Evolutionary conservation across 1,284 basidiomycete species (phyloP).

Genomic region (Apiotrichum mycotoxinovorans): DNA sequence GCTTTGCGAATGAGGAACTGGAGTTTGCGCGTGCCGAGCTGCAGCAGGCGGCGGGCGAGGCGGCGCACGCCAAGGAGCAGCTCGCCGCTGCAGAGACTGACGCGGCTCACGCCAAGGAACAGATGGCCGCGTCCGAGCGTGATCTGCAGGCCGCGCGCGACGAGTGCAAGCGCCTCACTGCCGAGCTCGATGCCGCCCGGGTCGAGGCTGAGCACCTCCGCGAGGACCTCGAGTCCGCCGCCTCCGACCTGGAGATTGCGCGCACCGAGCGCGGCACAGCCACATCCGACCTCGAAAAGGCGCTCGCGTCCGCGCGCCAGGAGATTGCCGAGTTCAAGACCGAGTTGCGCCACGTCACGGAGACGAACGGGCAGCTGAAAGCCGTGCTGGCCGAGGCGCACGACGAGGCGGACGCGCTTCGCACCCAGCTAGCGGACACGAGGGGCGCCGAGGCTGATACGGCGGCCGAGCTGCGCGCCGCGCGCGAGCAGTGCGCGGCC

Average conservation of each 20-base stretch:
- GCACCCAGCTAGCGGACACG: background rate
- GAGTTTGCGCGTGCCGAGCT: background rate
- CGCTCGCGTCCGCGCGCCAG: background rate
- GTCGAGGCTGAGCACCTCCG: background rate
- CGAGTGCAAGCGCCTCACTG: background rate
- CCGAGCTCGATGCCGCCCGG: background rate
- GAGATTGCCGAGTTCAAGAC: slow-evolving; percentile 3
- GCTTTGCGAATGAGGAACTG: background rate
- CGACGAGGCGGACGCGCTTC: background rate
- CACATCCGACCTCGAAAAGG: background rate
- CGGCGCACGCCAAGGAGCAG: background rate
- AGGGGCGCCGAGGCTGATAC: background rate
- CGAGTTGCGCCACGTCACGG: background rate
- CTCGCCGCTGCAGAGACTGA: background rate
- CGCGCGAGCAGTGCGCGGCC: background rate
- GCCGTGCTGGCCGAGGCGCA: background rate
- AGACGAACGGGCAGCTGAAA: background rate
- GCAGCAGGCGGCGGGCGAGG: background rate
- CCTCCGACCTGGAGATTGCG: background rate
- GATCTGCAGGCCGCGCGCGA: background rate
- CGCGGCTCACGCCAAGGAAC: background rate
- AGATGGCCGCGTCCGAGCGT: background rate
- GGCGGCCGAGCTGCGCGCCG: background rate
- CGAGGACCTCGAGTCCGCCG: no score
- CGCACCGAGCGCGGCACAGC: background rate